Evolutionary conservation across 345 rosid species (phyloP), one percentile per base, ranked within the genome.

Genomic region (Adansonia digitata): DNA sequence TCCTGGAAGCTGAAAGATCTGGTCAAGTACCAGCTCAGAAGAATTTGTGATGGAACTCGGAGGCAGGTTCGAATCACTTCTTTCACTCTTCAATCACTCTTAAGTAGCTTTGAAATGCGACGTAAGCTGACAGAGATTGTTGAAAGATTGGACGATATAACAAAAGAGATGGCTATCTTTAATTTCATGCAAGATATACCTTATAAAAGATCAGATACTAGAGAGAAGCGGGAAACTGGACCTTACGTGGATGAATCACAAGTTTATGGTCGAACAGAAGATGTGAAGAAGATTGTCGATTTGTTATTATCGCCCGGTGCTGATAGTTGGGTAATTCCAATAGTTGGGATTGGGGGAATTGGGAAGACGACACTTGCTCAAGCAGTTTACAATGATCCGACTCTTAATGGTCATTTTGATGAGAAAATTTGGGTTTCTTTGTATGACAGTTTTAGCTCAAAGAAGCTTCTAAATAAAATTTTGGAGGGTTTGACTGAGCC

Each of bases 321-420:
- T 24, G 31, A 14, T 15, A 73, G 4, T n/a, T 73, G 66, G 68
- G 27, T 31, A 71, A 24, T 76, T 29, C 48, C 83, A 12, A 61
- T 76, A 13, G 80, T 80, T 4, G 80, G 80, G 22, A 56, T 76
- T 15, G 79, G 74, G 7, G 82, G 79, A 42, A 65, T 76, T 29
- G 79, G 82, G 39, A 76, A 80, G 35, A 80, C 77, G 4, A 80
- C 82, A 1, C 74, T 80, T 40, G 79, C 79, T 72, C 79, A 76
- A 22, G 20, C 66, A 24, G 79, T 48, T n/a, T 80, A 48, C 43
- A 76, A 76, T 57, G 79, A 76, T 27, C 74, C 29, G 31, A 68
- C 31, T 20, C 24, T 75, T 9, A 20, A 7, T 5, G 45, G 31
- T 17, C 57, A 39, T 22, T 76, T 80, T 72, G 79, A 80, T 48